These are phyloP conservation scores for Ehretia macrophylla DNA, from an alignment of 257 asterid genomes.

Conservation along the genomic window DNA sequence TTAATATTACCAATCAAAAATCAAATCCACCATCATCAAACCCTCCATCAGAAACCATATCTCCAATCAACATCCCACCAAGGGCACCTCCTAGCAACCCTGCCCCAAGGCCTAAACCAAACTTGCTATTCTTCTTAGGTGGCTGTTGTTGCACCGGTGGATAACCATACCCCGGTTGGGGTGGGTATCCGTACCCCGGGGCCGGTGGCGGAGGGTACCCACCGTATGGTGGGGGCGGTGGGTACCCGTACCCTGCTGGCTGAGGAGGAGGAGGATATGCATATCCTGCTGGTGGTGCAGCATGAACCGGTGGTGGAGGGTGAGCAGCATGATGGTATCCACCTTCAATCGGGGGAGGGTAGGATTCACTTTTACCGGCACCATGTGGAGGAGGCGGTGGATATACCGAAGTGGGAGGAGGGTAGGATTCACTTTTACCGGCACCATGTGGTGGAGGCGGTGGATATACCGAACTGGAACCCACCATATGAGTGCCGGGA, in stretches of 20 bases:
- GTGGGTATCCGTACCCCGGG: slow-evolving; percentile 33
- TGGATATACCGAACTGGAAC: slow-evolving; percentile 40
- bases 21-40: slow-evolving; percentile 40
- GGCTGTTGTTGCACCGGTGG: slow-evolving; percentile 42
- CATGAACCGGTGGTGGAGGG: slow-evolving; percentile 22
- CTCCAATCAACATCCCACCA: slow-evolving; percentile 72
- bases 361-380: slow-evolving; percentile 7
- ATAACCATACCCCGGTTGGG: slow-evolving; percentile 56
- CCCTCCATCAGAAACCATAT: slow-evolving; percentile 51
- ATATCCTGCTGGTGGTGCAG: slow-evolving; percentile 29
- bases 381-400: slow-evolving; percentile 19
- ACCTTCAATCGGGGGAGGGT: slow-evolving; percentile 28
- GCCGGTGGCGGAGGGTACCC: slow-evolving; percentile 39
- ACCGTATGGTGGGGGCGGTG: slow-evolving; percentile 17
- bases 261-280: slow-evolving; percentile 22
- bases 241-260: slow-evolving; percentile 43
- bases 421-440: slow-evolving; percentile 18
- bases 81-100: slow-evolving; percentile 80
- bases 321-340: background rate
- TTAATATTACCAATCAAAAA: slow-evolving; percentile 24
- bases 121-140: slow-evolving; percentile 42
- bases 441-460: slow-evolving; percentile 20
- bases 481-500: slow-evolving; percentile 15
- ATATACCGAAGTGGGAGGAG: too few species aligned
- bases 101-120: slow-evolving; percentile 75